phyloP scores from a whole-genome alignment of 805 yeast genomes.

The Lachancea waltii region DNA sequence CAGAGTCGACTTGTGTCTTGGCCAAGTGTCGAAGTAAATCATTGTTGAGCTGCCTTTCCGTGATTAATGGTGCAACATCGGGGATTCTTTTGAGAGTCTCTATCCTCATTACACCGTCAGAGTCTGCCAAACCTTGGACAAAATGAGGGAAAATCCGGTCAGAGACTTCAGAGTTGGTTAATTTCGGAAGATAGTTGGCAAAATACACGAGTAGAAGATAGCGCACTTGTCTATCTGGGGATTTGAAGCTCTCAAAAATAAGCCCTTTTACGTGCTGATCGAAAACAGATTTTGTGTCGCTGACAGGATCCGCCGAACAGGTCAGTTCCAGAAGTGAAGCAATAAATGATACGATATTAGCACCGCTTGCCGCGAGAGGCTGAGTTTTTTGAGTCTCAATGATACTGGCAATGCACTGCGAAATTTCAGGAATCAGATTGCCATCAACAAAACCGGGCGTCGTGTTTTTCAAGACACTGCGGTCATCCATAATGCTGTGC shows the following conservation, averaged over 20 bases:
- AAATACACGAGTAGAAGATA: slow-evolving; percentile 61
- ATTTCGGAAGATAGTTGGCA: slow-evolving; percentile 43
- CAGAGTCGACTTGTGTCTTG: slow-evolving; percentile 35
- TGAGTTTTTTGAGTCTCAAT: slow-evolving; percentile 13
- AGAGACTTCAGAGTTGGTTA: slow-evolving; percentile 58
- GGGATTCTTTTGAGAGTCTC: slow-evolving; percentile 60
- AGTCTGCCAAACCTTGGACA: slow-evolving; percentile 79
- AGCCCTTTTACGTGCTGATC: slow-evolving; percentile 41
- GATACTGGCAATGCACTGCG: slow-evolving; percentile 33
- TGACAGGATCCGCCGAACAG: slow-evolving; percentile 8
- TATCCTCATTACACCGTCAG: slow-evolving; percentile 73
- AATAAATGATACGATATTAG: slow-evolving; percentile 10
- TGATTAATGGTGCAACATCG: slow-evolving; percentile 52
- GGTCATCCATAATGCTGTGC: slow-evolving; percentile 33
- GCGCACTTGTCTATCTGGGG: slow-evolving; percentile 73
- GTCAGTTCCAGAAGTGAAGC: slow-evolving; percentile 9
- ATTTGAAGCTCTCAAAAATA: slow-evolving; percentile 53
- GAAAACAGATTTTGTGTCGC: slow-evolving; percentile 5
- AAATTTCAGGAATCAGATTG: slow-evolving; percentile 66
- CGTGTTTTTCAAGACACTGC: slow-evolving; percentile 32
- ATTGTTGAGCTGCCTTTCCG: slow-evolving; percentile 77
- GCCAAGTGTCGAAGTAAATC: slow-evolving; percentile 79
- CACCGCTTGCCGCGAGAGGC: slow-evolving; percentile 4
- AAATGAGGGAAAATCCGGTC: slow-evolving; percentile 61
- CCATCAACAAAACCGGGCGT: slow-evolving; percentile 52